Base-by-base conservation (phyloP, 2,329 filamentous ascomycete genomes). In the Byssoonygena ceratinophila region DNA sequence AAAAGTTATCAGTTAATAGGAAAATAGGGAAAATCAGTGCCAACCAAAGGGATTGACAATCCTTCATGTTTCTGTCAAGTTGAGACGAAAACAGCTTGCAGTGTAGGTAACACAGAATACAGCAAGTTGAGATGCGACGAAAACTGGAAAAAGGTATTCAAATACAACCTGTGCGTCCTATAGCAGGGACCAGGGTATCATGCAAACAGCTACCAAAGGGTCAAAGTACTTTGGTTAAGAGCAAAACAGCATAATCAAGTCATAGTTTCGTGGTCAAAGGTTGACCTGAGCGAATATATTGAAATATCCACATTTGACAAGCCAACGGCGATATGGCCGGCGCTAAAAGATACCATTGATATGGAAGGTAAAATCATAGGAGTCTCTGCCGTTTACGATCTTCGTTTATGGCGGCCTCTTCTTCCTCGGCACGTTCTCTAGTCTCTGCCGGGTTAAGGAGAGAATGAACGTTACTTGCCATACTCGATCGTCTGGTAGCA, bases 401-500 rank as follows among this genome's bases (percentile, higher is more conserved):
- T 18, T 82, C 79, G 46, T 68, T 67, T 51, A 74, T 72, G 22
- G 57, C 51, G 41, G 74, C 71, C 54, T 81, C 74, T 54, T 84
- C 81, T 62, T 84, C 81, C 43, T 82, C 81, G 18, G 79, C 77
- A 54, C 80, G 68, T 65, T 85, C 82, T 1, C 77, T 79, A 1
- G 82, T 84, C 58, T 84, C 81, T 12, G 82, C 80, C 4, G 82
- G 83, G 59, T 85, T 85, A 0, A 85, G 72, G 22, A 85, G 66
- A 4, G 77, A 81, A 63, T 83, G 80, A 20, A 83, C 78, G 59
- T 82, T 85, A 59, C 81, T 84, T 5, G 82, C 82, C 82, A 85
- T 85, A 61, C 82, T 85, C 23, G 80, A 82, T 55, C 82, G 74
- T 51, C 83, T 71, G 6, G 82, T 85, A n/a, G 80, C 79, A 2